Evolutionary conservation across 306 rosid genomes (phyloP).

Genomic region (Citrullus amarus): DNA sequence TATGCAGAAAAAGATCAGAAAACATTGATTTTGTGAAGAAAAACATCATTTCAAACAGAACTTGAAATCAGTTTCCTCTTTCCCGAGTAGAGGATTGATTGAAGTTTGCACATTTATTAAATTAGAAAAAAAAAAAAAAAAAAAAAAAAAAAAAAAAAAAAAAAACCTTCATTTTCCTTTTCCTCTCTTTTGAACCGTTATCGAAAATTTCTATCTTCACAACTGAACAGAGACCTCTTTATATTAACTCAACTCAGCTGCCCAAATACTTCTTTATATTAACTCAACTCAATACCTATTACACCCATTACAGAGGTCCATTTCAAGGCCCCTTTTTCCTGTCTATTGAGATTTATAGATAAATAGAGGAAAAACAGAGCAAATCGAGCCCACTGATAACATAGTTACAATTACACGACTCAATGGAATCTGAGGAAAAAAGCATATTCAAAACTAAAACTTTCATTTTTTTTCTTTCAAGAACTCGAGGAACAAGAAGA

Average conservation of each 20-base stretch:
- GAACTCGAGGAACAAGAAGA: neutral
- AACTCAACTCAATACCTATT: too few species aligned
- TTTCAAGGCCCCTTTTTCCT: neutral
- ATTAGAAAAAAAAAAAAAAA: too few species aligned
- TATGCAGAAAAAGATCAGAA: neutral
- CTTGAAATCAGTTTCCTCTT: neutral
- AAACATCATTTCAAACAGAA: neutral
- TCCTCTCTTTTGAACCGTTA: too few species aligned
- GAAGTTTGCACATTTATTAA: too few species aligned
- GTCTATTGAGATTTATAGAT: neutral
- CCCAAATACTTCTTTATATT: too few species aligned
- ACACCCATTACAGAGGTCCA: neutral
- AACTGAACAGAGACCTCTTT: too few species aligned
- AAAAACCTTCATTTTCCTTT: neutral
- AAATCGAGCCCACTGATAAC: neutral
- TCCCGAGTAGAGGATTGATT: too few species aligned
- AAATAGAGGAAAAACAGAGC: neutral
- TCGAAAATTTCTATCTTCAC: too few species aligned
- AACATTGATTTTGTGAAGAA: neutral
- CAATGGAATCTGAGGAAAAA: neutral
- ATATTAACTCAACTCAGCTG: too few species aligned
- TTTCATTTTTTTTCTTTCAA: neutral
- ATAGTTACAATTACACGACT: neutral
- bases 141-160: too few species aligned
- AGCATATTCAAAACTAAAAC: neutral